Conservation (phyloP, 805 yeast genomes). For the Saturnispora kantuleensis region DNA sequence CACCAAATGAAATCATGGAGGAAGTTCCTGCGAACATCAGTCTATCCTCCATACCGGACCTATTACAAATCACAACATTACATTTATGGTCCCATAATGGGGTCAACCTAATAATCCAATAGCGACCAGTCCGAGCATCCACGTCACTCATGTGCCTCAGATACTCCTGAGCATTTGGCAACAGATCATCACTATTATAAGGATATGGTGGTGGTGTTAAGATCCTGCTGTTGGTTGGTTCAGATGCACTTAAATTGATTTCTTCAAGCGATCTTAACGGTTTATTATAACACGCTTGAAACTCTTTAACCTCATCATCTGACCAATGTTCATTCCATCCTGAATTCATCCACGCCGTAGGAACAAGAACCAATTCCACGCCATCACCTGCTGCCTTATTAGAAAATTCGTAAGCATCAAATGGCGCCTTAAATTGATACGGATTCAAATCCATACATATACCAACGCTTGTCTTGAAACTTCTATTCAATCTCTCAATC, state of each 20-base stretch:
- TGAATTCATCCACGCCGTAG: constrained; percentile 79
- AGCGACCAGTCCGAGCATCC: constrained; percentile 28
- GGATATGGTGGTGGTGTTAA: constrained; percentile 5
- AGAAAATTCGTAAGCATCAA: constrained; percentile 64
- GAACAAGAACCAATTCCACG: constrained; percentile 54
- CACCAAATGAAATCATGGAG: constrained; percentile 46
- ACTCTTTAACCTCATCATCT: constrained; percentile 13
- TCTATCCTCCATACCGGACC: constrained; percentile 69
- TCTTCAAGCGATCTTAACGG: constrained; percentile 12
- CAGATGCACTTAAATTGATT: constrained; percentile 11
- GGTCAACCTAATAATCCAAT: constrained; percentile 61
- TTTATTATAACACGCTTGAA: constrained; percentile 14
- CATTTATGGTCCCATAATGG: constrained; percentile 20
- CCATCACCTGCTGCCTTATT: constrained; percentile 36
- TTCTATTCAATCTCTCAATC: constrained; percentile 19
- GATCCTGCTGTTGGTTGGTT: constrained; percentile 3
- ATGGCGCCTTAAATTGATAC: constrained; percentile 73
- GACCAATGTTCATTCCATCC: constrained; percentile 25
- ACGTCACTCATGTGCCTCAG: constrained; percentile 11
- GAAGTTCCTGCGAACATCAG: constrained; percentile 62
- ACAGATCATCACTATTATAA: background rate
- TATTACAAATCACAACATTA: constrained; percentile 50
- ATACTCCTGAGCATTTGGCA: background rate
- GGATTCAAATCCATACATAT: constrained; percentile 95
- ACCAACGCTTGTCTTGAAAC: constrained; percentile 51